phyloP scores from a whole-genome alignment of 495 filamentous ascomycete genomes.

The Podospora tetraspora region DNA sequence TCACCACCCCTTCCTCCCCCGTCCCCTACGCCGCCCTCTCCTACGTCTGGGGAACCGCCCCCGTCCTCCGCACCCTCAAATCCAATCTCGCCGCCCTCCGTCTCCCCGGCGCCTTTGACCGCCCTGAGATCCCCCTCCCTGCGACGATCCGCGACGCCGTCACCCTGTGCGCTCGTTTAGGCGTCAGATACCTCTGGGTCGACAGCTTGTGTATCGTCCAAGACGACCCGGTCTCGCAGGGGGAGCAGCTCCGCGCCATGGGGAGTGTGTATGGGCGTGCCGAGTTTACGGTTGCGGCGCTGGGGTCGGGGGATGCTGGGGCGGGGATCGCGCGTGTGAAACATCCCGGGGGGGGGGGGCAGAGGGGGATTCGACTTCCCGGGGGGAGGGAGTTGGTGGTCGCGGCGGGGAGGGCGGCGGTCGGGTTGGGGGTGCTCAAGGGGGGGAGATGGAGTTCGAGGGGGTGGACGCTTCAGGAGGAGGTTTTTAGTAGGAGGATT shows the following conservation, averaged over 20 bases:
- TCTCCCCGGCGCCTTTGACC: background rate
- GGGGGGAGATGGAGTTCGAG: background rate
- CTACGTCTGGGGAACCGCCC: slow-evolving; percentile 12
- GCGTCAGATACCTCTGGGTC: slow-evolving; percentile 36
- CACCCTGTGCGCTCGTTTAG: slow-evolving; percentile 17
- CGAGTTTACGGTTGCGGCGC: background rate
- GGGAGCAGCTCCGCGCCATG: background rate
- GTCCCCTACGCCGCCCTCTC: slow-evolving; percentile 13
- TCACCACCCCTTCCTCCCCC: background rate
- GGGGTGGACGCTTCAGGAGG: background rate
- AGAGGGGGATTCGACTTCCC: background rate
- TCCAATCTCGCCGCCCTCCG: slow-evolving; percentile 2
- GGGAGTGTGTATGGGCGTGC: background rate
- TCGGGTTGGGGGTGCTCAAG: background rate
- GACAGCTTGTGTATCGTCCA: slow-evolving; percentile 36
- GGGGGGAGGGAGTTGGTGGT: background rate
- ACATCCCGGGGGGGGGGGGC: background rate
- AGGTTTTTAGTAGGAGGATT: background rate
- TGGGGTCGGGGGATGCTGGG: background rate
- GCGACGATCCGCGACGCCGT: slow-evolving; percentile 26
- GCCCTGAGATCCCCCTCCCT: slow-evolving; percentile 5
- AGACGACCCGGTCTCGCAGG: slow-evolving; percentile 17
- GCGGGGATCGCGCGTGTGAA: background rate
- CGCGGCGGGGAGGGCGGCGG: background rate
- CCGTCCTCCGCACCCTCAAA: background rate